Evolutionary conservation across 2,329 filamentous ascomycete species (phyloP), one percentile per base, ranked within the genome.

Genomic region (Anthostomella pinea): DNA sequence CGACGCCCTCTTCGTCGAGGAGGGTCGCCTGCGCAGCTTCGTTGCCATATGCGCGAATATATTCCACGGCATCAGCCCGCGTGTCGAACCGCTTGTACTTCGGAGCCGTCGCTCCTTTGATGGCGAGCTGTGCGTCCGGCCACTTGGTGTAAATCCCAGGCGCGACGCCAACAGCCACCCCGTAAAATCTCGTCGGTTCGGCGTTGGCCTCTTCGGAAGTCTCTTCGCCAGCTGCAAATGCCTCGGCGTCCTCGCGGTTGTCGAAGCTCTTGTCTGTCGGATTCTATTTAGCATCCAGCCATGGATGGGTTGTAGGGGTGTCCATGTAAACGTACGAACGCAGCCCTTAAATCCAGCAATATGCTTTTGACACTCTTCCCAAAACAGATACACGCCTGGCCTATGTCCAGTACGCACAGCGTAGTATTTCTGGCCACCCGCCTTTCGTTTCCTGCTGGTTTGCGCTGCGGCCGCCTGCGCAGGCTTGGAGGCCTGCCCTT

Each of bases 191-290:
- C 32, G n/a, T n/a, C n/a, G 67, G 56, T 29, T 70, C 65, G 25
- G 67, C 59, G 15, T 65, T 53, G 14, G 64, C 53, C 11, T 63
- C 56, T 10, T 56, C 49, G 3, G 57, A 58, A 6, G 61, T 61
- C 38, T 74, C 72, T 48, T 73, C 74, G 30, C 86, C 85, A 1
- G 74, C 78, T 17, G 87, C 71, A 57, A 87, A 96, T 2, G 78
- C 79, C 53, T 85, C 76, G n/a, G 91, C 91, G 41, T 95, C 88
- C 45, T 81, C 75, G 40, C 74, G 68, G 1, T 75, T 79, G 8
- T 72, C 66, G 57, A 95, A 96, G 2, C 85, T 87, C 66, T 93
- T 91, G 69, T 85, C 87, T 93, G 43, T 17, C 25, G 14, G 35
- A n/a, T 15, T 24, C 31, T 34, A 24, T 17, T 41, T 17, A 46